Conservation (phyloP, 768 basidiomycete genomes). For the Thelephora ganbajun region DNA sequence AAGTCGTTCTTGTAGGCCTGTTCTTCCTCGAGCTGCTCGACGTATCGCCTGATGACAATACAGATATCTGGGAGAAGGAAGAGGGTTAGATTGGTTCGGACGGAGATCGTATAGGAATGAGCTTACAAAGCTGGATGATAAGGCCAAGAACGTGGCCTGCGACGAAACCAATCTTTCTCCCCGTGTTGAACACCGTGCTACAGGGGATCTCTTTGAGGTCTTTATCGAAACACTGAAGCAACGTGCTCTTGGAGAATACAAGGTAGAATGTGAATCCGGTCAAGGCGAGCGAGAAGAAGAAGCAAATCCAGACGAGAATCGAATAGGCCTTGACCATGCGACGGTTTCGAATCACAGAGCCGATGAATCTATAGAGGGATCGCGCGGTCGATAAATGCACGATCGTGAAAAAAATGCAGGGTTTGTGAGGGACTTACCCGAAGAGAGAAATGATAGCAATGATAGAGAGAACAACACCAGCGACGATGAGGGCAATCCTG, state of each 20-base stretch:
- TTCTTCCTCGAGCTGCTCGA: constrained; percentile 17
- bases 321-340: constrained; percentile 16
- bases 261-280: constrained; percentile 12
- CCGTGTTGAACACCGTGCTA: constrained; percentile 8
- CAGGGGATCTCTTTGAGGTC: constrained; percentile 9
- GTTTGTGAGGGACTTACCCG: constrained; percentile 9
- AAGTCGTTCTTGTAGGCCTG: constrained; percentile 14
- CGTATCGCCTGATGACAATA: constrained; percentile 15
- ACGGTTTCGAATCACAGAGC: constrained; percentile 14
- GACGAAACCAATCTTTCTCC: constrained; percentile 12
- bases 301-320: constrained; percentile 11
- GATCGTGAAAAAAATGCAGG: background rate
- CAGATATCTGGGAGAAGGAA: constrained; percentile 12
- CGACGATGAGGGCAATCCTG: constrained; percentile 10
- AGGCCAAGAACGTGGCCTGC: constrained; percentile 8
- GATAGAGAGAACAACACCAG: constrained; percentile 11
- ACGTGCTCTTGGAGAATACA: constrained; percentile 10
- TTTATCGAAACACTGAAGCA: constrained; percentile 7
- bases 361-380: constrained; percentile 12
- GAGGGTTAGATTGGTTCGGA: background rate
- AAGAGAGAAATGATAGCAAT: constrained; percentile 13
- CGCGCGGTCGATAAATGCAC: background rate
- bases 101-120: background rate
- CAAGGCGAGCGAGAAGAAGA: constrained; percentile 10
- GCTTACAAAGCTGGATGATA: constrained; percentile 15